Percentiles rank a stretch among this genome's conserved stretches.
phyloP scores from a whole-genome alignment of 495 filamentous ascomycete species.

The Neurospora tetrasperma region DNA sequence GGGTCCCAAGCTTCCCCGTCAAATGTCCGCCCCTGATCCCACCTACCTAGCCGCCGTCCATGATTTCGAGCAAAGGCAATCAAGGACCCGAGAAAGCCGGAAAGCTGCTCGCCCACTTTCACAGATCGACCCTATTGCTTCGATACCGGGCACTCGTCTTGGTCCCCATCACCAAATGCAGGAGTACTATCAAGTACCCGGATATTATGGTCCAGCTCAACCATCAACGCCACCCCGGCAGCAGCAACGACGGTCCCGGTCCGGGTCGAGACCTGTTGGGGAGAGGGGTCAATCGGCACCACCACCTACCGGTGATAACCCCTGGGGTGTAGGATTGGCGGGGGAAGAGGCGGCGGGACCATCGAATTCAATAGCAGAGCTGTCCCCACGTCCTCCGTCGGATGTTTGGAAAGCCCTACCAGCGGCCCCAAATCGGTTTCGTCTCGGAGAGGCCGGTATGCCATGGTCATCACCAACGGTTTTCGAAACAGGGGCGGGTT shows the following conservation, averaged over 20 bases:
- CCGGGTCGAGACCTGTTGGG: conserved; percentile 21
- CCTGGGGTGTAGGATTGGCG: conserved; percentile 27
- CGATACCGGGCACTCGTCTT: neutral
- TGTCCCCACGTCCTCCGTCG: neutral
- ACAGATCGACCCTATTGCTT: neutral
- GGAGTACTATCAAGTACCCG: conserved; percentile 19
- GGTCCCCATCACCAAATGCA: conserved; percentile 19
- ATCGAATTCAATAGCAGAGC: neutral
- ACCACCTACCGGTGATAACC: conserved; percentile 32
- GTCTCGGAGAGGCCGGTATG: conserved; percentile 34
- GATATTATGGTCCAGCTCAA: neutral
- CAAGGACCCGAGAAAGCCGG: conserved; percentile 13
- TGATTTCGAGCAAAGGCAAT: conserved; percentile 21
- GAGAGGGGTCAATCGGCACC: conserved; percentile 36
- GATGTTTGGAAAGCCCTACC: conserved; percentile 29
- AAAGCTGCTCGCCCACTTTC: neutral
- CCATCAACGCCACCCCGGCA: conserved; percentile 11
- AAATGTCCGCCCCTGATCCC: conserved; percentile 31
- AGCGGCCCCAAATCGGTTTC: conserved; percentile 29
- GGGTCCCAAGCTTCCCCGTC: conserved; percentile 28
- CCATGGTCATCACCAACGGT: conserved; percentile 33
- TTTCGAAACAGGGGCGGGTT: conserved; percentile 13
- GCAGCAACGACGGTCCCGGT: conserved; percentile 15
- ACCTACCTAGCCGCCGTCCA: conserved; percentile 30
- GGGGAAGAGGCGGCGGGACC: neutral